Evolutionary conservation across 1,139 yeast species (phyloP).

Genomic region (Yarrowia galli): DNA sequence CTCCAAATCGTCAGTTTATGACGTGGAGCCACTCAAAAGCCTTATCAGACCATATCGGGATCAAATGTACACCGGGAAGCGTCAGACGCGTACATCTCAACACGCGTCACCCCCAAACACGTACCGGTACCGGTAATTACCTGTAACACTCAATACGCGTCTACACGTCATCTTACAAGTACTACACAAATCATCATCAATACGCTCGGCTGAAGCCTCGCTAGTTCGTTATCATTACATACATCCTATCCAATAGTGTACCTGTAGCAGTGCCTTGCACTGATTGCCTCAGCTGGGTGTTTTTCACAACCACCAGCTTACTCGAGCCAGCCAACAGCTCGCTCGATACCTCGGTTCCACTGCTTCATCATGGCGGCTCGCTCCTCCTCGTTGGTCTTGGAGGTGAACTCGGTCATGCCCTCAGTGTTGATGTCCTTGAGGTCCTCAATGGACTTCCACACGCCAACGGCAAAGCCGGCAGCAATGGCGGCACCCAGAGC

Average conservation of each 20-base stretch:
- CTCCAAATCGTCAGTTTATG: no score
- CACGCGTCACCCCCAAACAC: no score
- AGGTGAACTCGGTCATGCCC: slow-evolving; percentile 60
- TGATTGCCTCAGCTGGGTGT: no score
- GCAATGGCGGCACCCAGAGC: slow-evolving; percentile 97
- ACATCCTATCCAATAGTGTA: background rate
- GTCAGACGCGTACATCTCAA: no score
- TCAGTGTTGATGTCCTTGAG: slow-evolving; percentile 54
- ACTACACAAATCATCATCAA: no score
- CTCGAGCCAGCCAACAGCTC: slow-evolving; percentile 77
- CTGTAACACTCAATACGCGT: no score
- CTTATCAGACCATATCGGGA: no score
- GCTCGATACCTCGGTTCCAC: slow-evolving; percentile 83
- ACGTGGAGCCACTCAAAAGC: no score
- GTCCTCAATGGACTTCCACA: slow-evolving; percentile 81
- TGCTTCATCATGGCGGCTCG: slow-evolving; percentile 72
- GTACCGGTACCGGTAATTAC: no score
- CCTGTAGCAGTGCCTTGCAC: no score
- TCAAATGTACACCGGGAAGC: no score
- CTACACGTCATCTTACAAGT: no score
- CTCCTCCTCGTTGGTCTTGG: slow-evolving; percentile 64
- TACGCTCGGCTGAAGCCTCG: background rate
- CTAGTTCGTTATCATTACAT: slow-evolving; percentile 27
- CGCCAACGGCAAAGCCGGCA: slow-evolving; percentile 80
- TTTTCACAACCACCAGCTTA: background rate